Evolutionary conservation across 2,329 filamentous ascomycete genomes (phyloP).

Genomic region (Leptographium radiaticola): DNA sequence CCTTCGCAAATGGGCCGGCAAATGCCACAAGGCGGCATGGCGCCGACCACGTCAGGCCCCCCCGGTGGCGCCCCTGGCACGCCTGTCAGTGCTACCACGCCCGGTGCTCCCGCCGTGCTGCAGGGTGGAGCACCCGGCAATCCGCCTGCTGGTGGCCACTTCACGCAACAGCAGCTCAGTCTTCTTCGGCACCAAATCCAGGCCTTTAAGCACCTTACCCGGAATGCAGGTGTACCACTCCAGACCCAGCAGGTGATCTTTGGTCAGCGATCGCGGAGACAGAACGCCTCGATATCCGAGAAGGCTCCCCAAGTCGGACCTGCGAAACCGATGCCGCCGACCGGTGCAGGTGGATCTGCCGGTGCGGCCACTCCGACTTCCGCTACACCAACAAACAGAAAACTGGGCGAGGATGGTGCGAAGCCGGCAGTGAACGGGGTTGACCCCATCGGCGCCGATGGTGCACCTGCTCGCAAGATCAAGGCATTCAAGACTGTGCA

Average conservation of each 20-base stretch:
- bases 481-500: conserved; percentile 60
- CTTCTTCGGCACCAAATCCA: conserved; percentile 76
- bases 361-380: conserved; percentile 15
- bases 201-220: conserved; percentile 81
- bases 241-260: conserved; percentile 76
- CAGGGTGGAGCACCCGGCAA: conserved; percentile 9
- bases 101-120: conserved; percentile 16
- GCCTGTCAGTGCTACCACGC: neutral
- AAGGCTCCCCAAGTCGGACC: conserved; percentile 25
- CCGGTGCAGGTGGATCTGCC: conserved; percentile 11
- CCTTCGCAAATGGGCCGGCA: conserved; percentile 13
- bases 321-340: neutral
- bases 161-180: conserved; percentile 66
- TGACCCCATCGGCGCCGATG: conserved; percentile 1
- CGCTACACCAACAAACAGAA: conserved; percentile 17
- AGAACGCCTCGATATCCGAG: conserved; percentile 35
- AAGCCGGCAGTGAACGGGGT: conserved; percentile 20
- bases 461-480: conserved; percentile 23
- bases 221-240: conserved; percentile 69
- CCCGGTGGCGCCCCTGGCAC: conserved; percentile 19
- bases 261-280: conserved; percentile 54
- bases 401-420: conserved; percentile 18
- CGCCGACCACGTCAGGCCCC: conserved; percentile 14
- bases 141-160: conserved; percentile 33
- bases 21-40: conserved; percentile 10